Conservation (phyloP, 2,329 filamentous ascomycete genomes). For the Neurospora crassa region DNA sequence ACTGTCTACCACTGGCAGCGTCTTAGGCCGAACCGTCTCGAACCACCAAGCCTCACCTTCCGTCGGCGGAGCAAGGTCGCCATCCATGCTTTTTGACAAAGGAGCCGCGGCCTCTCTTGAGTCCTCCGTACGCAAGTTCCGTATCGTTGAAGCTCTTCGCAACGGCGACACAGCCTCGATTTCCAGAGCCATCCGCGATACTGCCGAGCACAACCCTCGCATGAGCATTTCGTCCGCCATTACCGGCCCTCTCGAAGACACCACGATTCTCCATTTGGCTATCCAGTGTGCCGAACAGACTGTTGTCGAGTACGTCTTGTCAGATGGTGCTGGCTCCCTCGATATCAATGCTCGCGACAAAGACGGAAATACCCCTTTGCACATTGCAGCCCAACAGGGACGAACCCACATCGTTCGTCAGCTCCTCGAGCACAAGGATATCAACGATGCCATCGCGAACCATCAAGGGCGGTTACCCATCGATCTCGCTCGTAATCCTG, state of each 20-base stretch:
- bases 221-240: slow-evolving; percentile 47
- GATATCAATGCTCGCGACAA: slow-evolving; percentile 87
- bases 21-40: slow-evolving; percentile 33
- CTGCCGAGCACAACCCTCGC: slow-evolving; percentile 40
- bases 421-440: slow-evolving; percentile 68
- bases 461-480: slow-evolving; percentile 75
- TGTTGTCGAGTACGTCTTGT: slow-evolving; percentile 91
- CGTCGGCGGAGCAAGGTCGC: slow-evolving; percentile 19
- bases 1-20: slow-evolving; percentile 33
- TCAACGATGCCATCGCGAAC: slow-evolving; percentile 85
- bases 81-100: slow-evolving; percentile 29
- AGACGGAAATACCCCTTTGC: slow-evolving; percentile 89
- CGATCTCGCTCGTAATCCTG: slow-evolving; percentile 81
- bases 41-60: slow-evolving; percentile 24
- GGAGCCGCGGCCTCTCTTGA: slow-evolving; percentile 55
- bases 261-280: slow-evolving; percentile 83
- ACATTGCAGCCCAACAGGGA: slow-evolving; percentile 77
- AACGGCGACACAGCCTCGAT: slow-evolving; percentile 88
- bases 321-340: slow-evolving; percentile 54
- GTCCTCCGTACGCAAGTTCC: slow-evolving; percentile 89
- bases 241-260: slow-evolving; percentile 57
- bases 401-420: slow-evolving; percentile 72
- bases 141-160: slow-evolving; percentile 84
- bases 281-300: slow-evolving; percentile 91
- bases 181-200: slow-evolving; percentile 71